Conservation (phyloP, 306 rosid genomes). For the Begonia peltatifolia region DNA sequence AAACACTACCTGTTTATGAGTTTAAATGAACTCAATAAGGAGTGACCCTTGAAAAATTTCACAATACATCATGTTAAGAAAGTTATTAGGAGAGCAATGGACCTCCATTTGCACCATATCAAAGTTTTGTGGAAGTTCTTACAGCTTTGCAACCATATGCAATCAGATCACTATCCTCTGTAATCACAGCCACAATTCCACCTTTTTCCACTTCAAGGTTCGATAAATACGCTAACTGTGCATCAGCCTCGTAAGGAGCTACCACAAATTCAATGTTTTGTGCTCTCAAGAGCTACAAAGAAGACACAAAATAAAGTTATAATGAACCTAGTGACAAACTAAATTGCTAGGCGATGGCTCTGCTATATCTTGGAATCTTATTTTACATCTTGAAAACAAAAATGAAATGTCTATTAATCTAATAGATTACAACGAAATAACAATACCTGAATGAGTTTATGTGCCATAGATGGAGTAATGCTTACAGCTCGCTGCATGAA, state of each 20-base stretch:
- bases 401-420: too few relatives aligned
- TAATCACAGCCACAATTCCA: slow-evolving; percentile 66
- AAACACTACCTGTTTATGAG: slow-evolving; percentile 43
- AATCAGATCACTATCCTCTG: slow-evolving; percentile 59
- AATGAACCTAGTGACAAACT: too few relatives aligned
- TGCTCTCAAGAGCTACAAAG: slow-evolving; percentile 52
- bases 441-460: slow-evolving; percentile 60
- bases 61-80: slow-evolving; percentile 6
- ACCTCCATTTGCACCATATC: slow-evolving; percentile 26
- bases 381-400: too few relatives aligned
- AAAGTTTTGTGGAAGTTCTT: slow-evolving; percentile 37
- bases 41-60: neutral
- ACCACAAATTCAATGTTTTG: slow-evolving; percentile 83
- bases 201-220: slow-evolving; percentile 43
- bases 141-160: slow-evolving; percentile 92
- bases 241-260: slow-evolving; percentile 98
- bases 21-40: slow-evolving; percentile 4
- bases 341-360: too few relatives aligned
- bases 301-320: neutral
- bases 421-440: slow-evolving; percentile 1
- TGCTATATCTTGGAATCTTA: too few relatives aligned
- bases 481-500: slow-evolving; percentile 64
- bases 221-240: slow-evolving; percentile 76
- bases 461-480: slow-evolving; percentile 64
- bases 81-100: slow-evolving; percentile 15